Percentiles rank a stretch among this genome's conserved stretches.
phyloP scores from a whole-genome alignment of 306 rosid genomes.

The Cucumis sativus region Cucumber_9930_V3 NC_026656.2:3828001-3828500 shows the following conservation, averaged over 20 bases:
- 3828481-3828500: slow-evolving; percentile 67
- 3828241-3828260: too few species aligned
- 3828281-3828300: too few species aligned
- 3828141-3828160: too few species aligned
- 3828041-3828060: not conserved
- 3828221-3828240: too few species aligned
- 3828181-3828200: too few species aligned
- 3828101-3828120: not conserved
- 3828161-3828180: too few species aligned
- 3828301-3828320: too few species aligned
- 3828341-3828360: slow-evolving; percentile 4
- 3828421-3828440: slow-evolving; percentile 43
- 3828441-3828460: slow-evolving; percentile 82
- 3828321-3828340: too few species aligned
- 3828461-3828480: slow-evolving; percentile 33
- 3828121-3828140: too few species aligned
- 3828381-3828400: slow-evolving; percentile 71
- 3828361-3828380: slow-evolving; percentile 46
- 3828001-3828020: slow-evolving; percentile 46
- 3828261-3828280: too few species aligned
- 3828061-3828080: not conserved
- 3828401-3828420: slow-evolving; percentile 76
- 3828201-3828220: too few species aligned
- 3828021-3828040: slow-evolving; percentile 76
- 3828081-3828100: not conserved